phyloP scores from a whole-genome alignment of 306 rosid genomes.

The Cucurbita ficifolia region DNA sequence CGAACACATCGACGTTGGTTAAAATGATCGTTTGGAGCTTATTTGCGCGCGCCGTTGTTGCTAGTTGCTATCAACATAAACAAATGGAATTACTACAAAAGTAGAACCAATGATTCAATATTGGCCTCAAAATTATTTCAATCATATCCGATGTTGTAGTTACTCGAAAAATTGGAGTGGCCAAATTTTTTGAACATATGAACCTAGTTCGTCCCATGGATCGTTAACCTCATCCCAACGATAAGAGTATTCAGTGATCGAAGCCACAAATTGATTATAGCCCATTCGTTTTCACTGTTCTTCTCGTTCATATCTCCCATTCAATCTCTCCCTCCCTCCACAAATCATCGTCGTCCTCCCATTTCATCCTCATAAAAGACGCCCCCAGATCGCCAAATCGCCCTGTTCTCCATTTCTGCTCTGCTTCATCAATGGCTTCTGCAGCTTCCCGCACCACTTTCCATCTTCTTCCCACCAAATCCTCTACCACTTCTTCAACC shows the following conservation, averaged over 20 bases:
- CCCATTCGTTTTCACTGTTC: slow-evolving; percentile 42
- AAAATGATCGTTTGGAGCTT: too few relatives aligned
- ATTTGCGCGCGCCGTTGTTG: too few relatives aligned
- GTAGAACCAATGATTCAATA: too few relatives aligned
- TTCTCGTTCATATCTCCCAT: slow-evolving; percentile 43
- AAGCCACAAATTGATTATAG: slow-evolving; percentile 4
- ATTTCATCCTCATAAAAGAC: slow-evolving; percentile 5
- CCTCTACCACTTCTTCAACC: slow-evolving; percentile 26
- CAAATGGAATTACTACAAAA: too few relatives aligned
- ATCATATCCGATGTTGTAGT: too few relatives aligned
- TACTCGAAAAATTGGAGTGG: neutral
- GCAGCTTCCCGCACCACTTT: slow-evolving; percentile 47
- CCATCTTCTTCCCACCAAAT: slow-evolving; percentile 49
- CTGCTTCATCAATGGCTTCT: slow-evolving; percentile 50
- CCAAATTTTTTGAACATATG: neutral
- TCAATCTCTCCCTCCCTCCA: slow-evolving; percentile 6
- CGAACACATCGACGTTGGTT: too few relatives aligned
- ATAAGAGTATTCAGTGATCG: slow-evolving; percentile 55
- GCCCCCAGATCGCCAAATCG: neutral
- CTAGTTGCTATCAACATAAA: too few relatives aligned
- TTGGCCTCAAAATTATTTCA: too few relatives aligned
- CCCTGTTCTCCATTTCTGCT: neutral
- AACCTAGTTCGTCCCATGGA: slow-evolving; percentile 13
- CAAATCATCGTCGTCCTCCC: slow-evolving; percentile 6
- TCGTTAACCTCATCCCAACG: slow-evolving; percentile 68